These are phyloP conservation scores for Funneliformis mosseae DNA, from an alignment of 192 early-diverging fungal genomes.

Conservation along the genomic window DNA sequence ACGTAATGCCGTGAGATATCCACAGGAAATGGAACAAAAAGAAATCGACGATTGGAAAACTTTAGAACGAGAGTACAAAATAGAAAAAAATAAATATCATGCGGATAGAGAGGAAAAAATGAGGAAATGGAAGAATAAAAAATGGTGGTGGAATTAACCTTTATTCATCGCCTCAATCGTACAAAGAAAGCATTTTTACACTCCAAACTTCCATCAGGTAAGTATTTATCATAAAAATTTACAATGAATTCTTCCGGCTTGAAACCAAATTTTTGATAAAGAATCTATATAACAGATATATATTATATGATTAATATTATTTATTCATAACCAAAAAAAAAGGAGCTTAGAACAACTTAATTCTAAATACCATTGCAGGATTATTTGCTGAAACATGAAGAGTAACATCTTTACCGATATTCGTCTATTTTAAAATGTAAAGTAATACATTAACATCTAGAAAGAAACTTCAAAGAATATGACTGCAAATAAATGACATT, in stretches of 20 bases:
- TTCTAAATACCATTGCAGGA: constrained; percentile 73
- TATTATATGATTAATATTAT: constrained; percentile 17
- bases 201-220: constrained; percentile 67
- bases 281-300: constrained; percentile 50
- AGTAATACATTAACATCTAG: constrained; percentile 17
- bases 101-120: background rate
- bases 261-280: constrained; percentile 92
- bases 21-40: background rate
- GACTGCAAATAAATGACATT: background rate
- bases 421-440: constrained; percentile 40
- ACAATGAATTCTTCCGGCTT: constrained; percentile 92
- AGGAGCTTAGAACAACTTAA: background rate
- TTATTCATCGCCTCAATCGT: constrained; percentile 65
- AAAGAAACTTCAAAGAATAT: background rate
- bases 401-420: constrained; percentile 78
- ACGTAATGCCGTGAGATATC: background rate
- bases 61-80: background rate
- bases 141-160: constrained; percentile 7
- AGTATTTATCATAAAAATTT: constrained; percentile 89
- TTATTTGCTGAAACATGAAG: constrained; percentile 94
- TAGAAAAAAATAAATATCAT: background rate
- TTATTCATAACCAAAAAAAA: background rate
- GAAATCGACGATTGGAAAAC: background rate
- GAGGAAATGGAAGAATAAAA: background rate
- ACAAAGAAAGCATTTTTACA: constrained; percentile 91